Evolutionary conservation across 2,329 filamentous ascomycete species (phyloP).

Genomic region (Colletotrichum eremochloae): DNA sequence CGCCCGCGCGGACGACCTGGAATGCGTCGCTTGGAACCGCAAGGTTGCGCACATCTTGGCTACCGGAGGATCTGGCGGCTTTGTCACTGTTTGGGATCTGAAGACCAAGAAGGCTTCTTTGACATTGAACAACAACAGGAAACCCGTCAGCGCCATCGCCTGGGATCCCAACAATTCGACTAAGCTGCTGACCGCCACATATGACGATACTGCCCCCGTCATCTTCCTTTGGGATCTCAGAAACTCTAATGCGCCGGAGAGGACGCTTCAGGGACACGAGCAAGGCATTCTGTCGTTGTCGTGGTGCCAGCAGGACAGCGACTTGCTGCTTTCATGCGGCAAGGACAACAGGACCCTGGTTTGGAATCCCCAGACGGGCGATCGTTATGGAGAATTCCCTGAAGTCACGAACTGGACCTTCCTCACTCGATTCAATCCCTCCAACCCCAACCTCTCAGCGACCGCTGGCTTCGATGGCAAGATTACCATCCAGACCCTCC

Average conservation of each 20-base stretch:
- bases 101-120: constrained; percentile 98
- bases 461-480: constrained; percentile 98
- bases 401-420: constrained; percentile 99
- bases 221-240: constrained; percentile 95
- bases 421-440: constrained; percentile 92
- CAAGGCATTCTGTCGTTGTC: constrained; percentile 93
- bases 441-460: constrained; percentile 91
- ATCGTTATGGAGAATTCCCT: constrained; percentile 90
- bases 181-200: constrained; percentile 91
- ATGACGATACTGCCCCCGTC: constrained; percentile 87
- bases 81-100: constrained; percentile 98
- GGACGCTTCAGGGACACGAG: constrained; percentile 90
- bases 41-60: constrained; percentile 97
- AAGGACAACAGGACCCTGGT: constrained; percentile 96
- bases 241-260: constrained; percentile 95
- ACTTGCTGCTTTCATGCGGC: constrained; percentile 90
- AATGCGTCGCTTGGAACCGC: constrained; percentile 98
- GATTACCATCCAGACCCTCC: constrained; percentile 91
- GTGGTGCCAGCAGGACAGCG: constrained; percentile 93
- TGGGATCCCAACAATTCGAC: constrained; percentile 98
- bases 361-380: constrained; percentile 95
- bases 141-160: constrained; percentile 93
- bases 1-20: constrained; percentile 92
- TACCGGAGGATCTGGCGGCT: constrained; percentile 91
- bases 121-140: constrained; percentile 94